These are phyloP conservation scores for Heliamphora pulchella DNA, from an alignment of 179 eudicot species.

Conservation along the genomic window DNA sequence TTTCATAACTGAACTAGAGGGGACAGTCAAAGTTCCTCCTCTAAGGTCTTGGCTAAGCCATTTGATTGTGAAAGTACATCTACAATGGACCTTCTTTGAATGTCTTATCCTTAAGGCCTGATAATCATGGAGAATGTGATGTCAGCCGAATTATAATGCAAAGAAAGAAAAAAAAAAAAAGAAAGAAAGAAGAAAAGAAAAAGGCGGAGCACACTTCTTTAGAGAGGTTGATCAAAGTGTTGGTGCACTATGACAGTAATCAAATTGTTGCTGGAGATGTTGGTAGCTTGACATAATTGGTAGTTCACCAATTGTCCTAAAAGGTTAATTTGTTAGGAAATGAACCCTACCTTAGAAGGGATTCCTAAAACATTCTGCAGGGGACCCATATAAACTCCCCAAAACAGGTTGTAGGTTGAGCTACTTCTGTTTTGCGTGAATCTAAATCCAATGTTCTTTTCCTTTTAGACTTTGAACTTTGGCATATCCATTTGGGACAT, in stretches of 20 bases:
- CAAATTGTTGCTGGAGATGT: background rate
- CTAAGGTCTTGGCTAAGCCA: constrained; percentile 35
- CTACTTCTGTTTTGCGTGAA: too few species aligned
- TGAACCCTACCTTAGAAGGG: too few species aligned
- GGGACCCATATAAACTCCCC: too few species aligned
- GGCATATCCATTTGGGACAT: too few species aligned
- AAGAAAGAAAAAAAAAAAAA: background rate
- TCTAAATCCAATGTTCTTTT: too few species aligned
- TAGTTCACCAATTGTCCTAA: too few species aligned
- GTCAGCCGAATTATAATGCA: background rate
- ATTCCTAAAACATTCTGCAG: too few species aligned
- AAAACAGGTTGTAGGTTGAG: too few species aligned
- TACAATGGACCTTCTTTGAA: constrained; percentile 42
- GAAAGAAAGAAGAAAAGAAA: too few species aligned
- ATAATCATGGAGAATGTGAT: constrained; percentile 3
- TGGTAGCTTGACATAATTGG: too few species aligned
- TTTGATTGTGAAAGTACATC: constrained; percentile 47
- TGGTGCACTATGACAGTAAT: background rate
- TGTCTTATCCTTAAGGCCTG: constrained; percentile 44
- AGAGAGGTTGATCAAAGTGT: background rate
- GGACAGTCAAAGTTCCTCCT: constrained; percentile 28
- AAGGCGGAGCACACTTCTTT: background rate
- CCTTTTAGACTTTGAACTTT: too few species aligned
- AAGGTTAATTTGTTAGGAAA: too few species aligned
- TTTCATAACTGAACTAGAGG: constrained; percentile 41